Conservation (phyloP, 2,329 filamentous ascomycete species). For the Colletotrichum tofieldiae region DNA sequence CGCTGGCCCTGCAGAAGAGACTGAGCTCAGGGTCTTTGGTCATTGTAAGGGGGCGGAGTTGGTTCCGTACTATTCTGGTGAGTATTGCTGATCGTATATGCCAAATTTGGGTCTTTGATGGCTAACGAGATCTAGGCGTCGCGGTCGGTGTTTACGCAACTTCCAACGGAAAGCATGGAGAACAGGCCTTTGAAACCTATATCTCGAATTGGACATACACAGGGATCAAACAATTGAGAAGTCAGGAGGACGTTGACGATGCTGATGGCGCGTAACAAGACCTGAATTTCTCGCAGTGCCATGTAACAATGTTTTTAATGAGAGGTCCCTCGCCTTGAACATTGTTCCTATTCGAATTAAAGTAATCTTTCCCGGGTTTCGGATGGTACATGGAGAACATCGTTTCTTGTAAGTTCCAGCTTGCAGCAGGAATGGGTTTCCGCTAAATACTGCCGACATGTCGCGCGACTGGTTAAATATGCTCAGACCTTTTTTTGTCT, state of each 20-base stretch:
- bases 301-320: not conserved
- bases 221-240: constrained; percentile 23
- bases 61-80: constrained; percentile 44
- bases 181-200: constrained; percentile 42
- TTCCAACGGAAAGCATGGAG: constrained; percentile 41
- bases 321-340: not conserved
- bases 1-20: not conserved
- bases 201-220: constrained; percentile 36
- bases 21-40: constrained; percentile 31
- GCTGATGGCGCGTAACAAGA: not conserved
- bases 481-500: not conserved
- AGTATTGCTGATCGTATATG: constrained; percentile 42
- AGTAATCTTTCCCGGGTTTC: too few species aligned
- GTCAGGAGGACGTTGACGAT: constrained; percentile 26
- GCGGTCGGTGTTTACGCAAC: constrained; percentile 33
- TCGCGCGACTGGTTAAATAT: too few species aligned
- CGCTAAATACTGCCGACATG: not conserved
- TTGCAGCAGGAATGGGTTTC: not conserved
- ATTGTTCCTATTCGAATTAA: too few species aligned
- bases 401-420: not conserved
- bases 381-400: not conserved
- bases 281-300: not conserved
- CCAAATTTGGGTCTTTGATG: rapidly evolving
- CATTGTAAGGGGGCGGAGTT: constrained; percentile 40
- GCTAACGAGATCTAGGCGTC: constrained; percentile 14